Conservation (phyloP, 2,329 filamentous ascomycete genomes). For the Talaromyces sp. region DNA sequence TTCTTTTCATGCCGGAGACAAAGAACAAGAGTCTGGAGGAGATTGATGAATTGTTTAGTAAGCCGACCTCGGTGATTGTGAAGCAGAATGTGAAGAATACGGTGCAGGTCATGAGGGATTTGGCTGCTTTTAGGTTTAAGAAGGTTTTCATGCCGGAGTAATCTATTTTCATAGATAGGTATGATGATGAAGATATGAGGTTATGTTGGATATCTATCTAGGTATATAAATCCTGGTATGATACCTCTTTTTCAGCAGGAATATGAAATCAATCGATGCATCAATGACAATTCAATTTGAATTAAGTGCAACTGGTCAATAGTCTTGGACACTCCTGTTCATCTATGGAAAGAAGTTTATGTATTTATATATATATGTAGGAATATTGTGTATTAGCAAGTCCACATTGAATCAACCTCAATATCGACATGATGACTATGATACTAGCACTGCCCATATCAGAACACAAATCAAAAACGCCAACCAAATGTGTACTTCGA, state of each 20-base stretch:
- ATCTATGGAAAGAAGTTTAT: not conserved
- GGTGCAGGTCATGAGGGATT: conserved; percentile 44
- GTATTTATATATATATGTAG: not conserved
- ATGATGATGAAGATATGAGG: not conserved
- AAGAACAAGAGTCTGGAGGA: conserved; percentile 69
- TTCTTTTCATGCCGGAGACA: conserved; percentile 73
- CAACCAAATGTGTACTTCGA: not conserved
- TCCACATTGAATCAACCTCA: not conserved
- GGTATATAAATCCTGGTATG: not conserved
- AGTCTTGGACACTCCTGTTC: too few species aligned
- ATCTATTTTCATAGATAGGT: not conserved
- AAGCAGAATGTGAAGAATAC: conserved; percentile 54
- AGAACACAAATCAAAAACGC: not conserved
- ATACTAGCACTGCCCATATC: not conserved
- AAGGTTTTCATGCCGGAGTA: conserved; percentile 45
- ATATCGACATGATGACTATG: not conserved
- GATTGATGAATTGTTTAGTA: conserved; percentile 65
- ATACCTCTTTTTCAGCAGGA: not conserved
- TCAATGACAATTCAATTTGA: not conserved
- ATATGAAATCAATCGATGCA: not conserved
- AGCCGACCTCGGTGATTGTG: conserved; percentile 62
- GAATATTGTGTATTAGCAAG: not conserved
- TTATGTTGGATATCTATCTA: not conserved
- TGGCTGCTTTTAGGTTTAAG: conserved; percentile 43
- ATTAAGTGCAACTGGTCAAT: not conserved